Evolutionary conservation across 768 basidiomycete species (phyloP).

Genomic region (Naematelia aurantialba): DNA sequence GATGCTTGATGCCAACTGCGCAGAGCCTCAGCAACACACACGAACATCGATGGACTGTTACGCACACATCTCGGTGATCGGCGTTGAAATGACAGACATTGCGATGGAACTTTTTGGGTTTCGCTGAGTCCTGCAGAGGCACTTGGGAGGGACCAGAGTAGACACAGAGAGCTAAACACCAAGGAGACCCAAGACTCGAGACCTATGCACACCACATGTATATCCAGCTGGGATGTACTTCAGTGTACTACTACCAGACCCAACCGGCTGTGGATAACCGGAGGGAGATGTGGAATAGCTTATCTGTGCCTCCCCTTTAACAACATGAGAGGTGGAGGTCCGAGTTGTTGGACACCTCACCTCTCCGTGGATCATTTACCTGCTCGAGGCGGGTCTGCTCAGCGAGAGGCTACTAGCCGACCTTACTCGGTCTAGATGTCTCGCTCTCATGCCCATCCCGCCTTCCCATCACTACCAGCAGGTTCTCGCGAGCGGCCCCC

Average conservation of each 20-base stretch:
- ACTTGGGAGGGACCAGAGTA: not conserved
- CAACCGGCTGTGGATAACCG: not conserved
- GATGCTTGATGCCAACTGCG: slow-evolving; percentile 68
- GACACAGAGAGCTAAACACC: too few species aligned
- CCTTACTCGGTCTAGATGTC: not conserved
- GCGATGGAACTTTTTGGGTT: not conserved
- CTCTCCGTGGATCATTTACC: not conserved
- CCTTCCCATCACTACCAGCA: not conserved
- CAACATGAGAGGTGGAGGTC: not conserved
- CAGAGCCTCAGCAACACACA: not conserved
- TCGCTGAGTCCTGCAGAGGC: not conserved
- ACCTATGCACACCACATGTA: too few species aligned
- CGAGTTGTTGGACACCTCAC: not conserved
- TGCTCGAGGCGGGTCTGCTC: not conserved
- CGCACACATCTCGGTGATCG: slow-evolving; percentile 72
- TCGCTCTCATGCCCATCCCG: not conserved
- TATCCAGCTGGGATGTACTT: too few species aligned
- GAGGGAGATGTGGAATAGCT: not conserved
- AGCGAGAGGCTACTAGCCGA: not conserved
- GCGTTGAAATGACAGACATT: slow-evolving; percentile 60
- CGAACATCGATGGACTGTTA: not conserved
- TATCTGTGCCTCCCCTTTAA: not conserved
- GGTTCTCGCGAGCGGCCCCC: not conserved
- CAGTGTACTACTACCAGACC: too few species aligned
- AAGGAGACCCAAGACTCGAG: too few species aligned